These are phyloP conservation scores for Ceratobasidium sp. DNA, from an alignment of 1,284 basidiomycete genomes.

Conservation along the genomic window DNA sequence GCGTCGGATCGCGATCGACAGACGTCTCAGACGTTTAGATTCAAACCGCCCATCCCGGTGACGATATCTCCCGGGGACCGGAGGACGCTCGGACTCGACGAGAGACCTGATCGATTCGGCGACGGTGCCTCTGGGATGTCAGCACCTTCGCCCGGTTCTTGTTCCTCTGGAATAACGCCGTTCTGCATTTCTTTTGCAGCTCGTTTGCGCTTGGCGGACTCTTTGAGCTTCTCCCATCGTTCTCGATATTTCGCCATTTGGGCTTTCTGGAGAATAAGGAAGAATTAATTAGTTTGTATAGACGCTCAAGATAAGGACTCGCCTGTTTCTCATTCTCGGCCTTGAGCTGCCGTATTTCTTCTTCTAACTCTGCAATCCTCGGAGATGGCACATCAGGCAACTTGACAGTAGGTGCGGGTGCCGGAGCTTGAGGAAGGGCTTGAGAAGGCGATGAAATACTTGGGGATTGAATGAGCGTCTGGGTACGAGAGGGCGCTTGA, in stretches of 20 bases:
- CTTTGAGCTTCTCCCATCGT: constrained; percentile 87
- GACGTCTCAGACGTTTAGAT: background rate
- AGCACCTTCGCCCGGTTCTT: constrained; percentile 18
- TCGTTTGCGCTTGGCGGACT: constrained; percentile 83
- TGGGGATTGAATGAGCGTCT: constrained; percentile 28
- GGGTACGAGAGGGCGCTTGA: constrained; percentile 48
- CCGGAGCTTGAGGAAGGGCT: background rate
- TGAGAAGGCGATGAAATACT: background rate
- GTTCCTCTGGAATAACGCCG: constrained; percentile 23
- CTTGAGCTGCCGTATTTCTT: constrained; percentile 68
- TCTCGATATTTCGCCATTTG: constrained; percentile 85
- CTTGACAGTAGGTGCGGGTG: constrained; percentile 53
- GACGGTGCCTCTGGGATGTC: background rate
- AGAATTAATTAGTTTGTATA: constrained; percentile 12
- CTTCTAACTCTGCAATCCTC: constrained; percentile 74
- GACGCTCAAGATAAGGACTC: constrained; percentile 47
- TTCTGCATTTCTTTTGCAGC: constrained; percentile 57
- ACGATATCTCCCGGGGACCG: constrained; percentile 28
- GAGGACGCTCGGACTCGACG: constrained; percentile 6
- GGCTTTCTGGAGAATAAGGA: constrained; percentile 62
- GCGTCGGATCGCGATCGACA: background rate
- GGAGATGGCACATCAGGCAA: constrained; percentile 51
- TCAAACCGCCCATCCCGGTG: background rate
- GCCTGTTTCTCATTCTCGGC: constrained; percentile 86
- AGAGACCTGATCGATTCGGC: background rate